Conservation (phyloP, 495 filamentous ascomycete species). For the Aspergillus avenaceus region DNA sequence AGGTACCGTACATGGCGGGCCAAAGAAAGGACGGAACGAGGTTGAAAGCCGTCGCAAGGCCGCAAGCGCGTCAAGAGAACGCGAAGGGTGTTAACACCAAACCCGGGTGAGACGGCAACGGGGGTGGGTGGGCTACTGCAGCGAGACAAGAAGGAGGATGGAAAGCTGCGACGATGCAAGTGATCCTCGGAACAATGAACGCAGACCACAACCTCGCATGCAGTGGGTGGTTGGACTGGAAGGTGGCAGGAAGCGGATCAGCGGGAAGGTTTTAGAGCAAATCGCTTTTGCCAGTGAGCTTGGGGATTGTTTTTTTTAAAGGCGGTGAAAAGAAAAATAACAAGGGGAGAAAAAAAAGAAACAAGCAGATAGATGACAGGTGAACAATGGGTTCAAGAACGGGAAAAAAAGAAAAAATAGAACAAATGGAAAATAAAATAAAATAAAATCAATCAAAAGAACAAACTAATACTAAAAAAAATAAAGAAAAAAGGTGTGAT, state of each 20-base stretch:
- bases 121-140: slow-evolving; percentile 19
- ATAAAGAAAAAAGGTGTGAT: not conserved
- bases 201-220: slow-evolving; percentile 21
- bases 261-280: slow-evolving; percentile 24
- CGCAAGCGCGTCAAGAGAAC: slow-evolving; percentile 34
- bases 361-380: not conserved
- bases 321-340: slow-evolving; percentile 1
- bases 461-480: slow-evolving; percentile 2
- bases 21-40: slow-evolving; percentile 30
- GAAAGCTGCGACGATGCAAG: slow-evolving; percentile 21
- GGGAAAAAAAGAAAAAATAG: too few relatives aligned
- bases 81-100: slow-evolving; percentile 21
- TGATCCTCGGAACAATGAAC: slow-evolving; percentile 18
- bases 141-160: slow-evolving; percentile 22
- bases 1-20: slow-evolving; percentile 56
- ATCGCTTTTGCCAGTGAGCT: slow-evolving; percentile 13
- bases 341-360: not conserved
- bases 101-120: slow-evolving; percentile 14
- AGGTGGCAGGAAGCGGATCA: slow-evolving; percentile 24
- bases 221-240: slow-evolving; percentile 17
- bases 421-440: too few relatives aligned
- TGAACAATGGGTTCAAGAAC: too few relatives aligned
- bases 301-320: too few relatives aligned
- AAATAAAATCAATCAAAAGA: not conserved
- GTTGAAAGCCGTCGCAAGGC: slow-evolving; percentile 23